Evolutionary conservation across 176 grass and related monocot genomes (phyloP), one percentile per base, ranked within the genome.

Genomic region (Ananas comosus): DNA sequence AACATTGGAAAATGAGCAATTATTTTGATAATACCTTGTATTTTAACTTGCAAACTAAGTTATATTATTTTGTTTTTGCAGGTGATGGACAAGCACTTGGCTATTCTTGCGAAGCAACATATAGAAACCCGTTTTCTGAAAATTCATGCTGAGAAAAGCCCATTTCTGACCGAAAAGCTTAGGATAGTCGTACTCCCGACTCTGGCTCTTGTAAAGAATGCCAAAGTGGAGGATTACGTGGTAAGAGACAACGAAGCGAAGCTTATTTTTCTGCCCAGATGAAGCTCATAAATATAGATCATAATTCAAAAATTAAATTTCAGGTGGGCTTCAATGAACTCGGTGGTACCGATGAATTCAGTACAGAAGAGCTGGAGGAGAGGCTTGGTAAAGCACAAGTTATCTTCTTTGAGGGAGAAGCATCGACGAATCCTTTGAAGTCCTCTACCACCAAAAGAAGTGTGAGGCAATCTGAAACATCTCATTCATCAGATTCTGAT

Each of bases 271-370:
- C 13, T 52, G 14, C 16, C 1, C 42, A 61, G n/a, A 65, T 52
- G 64, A n/a, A 54, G 13, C 25, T 53, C 49, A 64, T 51, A 69
- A 47, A 6, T 47, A 13, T 49, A 53, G 12, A 16, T 69, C 2
- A 12, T 54, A 49, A 14, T 59, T 85, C 48, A 23, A 69, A 42
- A 0, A 64, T 49, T 12, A 68, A 56, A 61, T 64, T 9, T 48
- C 65, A 99, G 94, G 89, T 93, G 58, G 94, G 94, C 47, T 99
- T 99, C 73, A 82, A 93, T 80, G 86, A 99, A 29, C 94, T 99
- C n/a, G 94, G 94, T 51, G 87, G 89, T 33, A 88, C 88, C 54
- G 94, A 99, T 64, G 84, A 79, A 54, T 99, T 97, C 66, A 90
- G 69, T 74, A 93, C 84, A 0, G 94, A 93, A 78, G 82, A 90